Percentiles rank a stretch among this genome's conserved stretches.
These are phyloP conservation scores for Albugo candida DNA, from an alignment of 352 stramenopile genomes.

Conservation along the genomic window DNA sequence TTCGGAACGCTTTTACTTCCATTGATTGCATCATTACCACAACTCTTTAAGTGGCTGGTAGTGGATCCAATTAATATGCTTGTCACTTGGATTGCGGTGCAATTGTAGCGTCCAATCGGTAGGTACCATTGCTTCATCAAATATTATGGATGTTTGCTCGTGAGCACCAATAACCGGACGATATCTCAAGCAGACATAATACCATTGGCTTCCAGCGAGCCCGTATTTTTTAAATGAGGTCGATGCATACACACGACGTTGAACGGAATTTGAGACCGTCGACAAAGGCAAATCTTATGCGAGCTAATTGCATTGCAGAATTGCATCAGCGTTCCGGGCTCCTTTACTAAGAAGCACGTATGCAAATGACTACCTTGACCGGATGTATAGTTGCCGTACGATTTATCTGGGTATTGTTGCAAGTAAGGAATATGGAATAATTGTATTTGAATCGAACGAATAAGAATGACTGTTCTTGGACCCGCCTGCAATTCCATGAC, in stretches of 20 bases:
- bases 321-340: slow-evolving; percentile 13
- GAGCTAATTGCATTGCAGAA: slow-evolving; percentile 30
- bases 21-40: too few species aligned
- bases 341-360: slow-evolving; percentile 11
- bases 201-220: slow-evolving; percentile 12
- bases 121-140: slow-evolving; percentile 24
- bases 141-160: slow-evolving; percentile 51
- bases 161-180: slow-evolving; percentile 50
- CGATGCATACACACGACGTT: slow-evolving; percentile 56
- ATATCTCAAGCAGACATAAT: slow-evolving; percentile 49
- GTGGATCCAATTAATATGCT: too few species aligned
- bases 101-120: too few species aligned
- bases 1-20: too few species aligned
- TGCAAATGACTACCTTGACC: slow-evolving; percentile 19
- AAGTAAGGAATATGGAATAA: slow-evolving; percentile 67
- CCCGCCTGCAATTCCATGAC: slow-evolving; percentile 27
- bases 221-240: slow-evolving; percentile 45
- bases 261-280: slow-evolving; percentile 36
- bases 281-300: slow-evolving; percentile 47
- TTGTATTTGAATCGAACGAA: slow-evolving; percentile 35
- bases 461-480: slow-evolving; percentile 57
- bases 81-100: too few species aligned
- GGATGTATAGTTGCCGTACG: slow-evolving; percentile 25
- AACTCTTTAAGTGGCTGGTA: too few species aligned
- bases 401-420: slow-evolving; percentile 44